Conservation (phyloP, 2,329 filamentous ascomycete species). For the Botrytis paeoniae region DNA sequence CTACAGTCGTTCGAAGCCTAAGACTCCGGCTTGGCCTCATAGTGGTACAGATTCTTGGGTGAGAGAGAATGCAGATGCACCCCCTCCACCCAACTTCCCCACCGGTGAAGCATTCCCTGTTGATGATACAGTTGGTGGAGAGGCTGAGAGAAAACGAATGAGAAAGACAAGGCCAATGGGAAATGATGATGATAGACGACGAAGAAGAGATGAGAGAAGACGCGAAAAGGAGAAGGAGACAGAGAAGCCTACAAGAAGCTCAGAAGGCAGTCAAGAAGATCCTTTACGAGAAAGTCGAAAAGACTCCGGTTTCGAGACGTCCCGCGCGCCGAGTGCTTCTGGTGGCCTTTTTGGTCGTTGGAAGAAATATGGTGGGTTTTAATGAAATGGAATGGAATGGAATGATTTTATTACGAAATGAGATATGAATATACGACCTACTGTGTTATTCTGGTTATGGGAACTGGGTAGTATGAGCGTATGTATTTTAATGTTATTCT, state of each 20-base stretch:
- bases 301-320: constrained; percentile 40
- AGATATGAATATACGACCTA: constrained; percentile 18
- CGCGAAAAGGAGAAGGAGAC: constrained; percentile 31
- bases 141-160: constrained; percentile 30
- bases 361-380: constrained; percentile 34
- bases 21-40: constrained; percentile 53
- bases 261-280: constrained; percentile 37
- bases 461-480: not conserved
- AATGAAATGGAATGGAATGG: constrained; percentile 11
- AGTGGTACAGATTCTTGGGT: constrained; percentile 65
- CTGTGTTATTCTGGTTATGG: not conserved
- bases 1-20: constrained; percentile 33
- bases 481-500: constrained; percentile 9
- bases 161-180: constrained; percentile 32
- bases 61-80: constrained; percentile 61
- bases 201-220: constrained; percentile 33
- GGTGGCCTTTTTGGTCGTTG: constrained; percentile 52
- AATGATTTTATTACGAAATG: constrained; percentile 15
- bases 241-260: constrained; percentile 29
- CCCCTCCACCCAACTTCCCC: constrained; percentile 48
- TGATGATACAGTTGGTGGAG: constrained; percentile 32
- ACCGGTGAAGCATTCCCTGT: constrained; percentile 29
- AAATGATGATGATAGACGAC: constrained; percentile 33
- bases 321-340: constrained; percentile 64
- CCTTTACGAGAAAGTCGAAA: constrained; percentile 30